Base-by-base conservation (phyloP, 2,329 filamentous ascomycete species). In the Mycocentrospora acerina region DNA sequence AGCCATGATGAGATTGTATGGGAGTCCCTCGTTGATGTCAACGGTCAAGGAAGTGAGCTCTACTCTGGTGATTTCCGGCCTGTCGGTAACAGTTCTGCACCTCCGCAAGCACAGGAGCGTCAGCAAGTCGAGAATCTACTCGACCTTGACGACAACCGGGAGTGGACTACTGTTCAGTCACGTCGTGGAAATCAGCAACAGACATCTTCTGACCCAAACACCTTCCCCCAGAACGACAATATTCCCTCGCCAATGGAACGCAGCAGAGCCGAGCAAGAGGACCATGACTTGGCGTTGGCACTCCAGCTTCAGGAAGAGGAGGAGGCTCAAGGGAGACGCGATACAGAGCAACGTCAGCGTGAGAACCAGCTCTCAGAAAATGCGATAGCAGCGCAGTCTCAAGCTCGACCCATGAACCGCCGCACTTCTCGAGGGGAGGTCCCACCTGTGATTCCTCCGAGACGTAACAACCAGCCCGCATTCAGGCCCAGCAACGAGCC, bases 301-400 rank as follows among this genome's bases (percentile, higher is more conserved):
- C 75, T 98, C 6, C 93, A 97, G 60, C 78, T 96, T 1, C 91
- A 97, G 63, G 93, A 97, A 58, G 90, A 95, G 62, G 91, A 97
- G 65, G 89, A 96, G 48, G 83, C 89, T 56, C 79, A 82, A 11
- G 81, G 90, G 48, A 78, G 80, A n/a, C 71, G 66, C 38, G 68
- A 62, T n/a, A 37, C 81, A 33, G 77, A 82, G 32, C 80, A 79
- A 8, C 78, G 83, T 1, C 76, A 83, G 7, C 74, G 81, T n/a
- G 83, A 90, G 62, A 82, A 81, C 37, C 72, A 81, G 40, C 72
- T 88, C 1, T 86, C 83, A 0, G 82, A 86, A 57, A 81, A 83
- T 46, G 86, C 78, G 50, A 86, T 90, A 40, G 80, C 85, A 51
- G 36, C 59, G 33, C 57, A 57, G 37, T 47, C 51, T 27, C 56